Evolutionary conservation across 805 yeast genomes (phyloP).

Genomic region (Wickerhamomyces alni): DNA sequence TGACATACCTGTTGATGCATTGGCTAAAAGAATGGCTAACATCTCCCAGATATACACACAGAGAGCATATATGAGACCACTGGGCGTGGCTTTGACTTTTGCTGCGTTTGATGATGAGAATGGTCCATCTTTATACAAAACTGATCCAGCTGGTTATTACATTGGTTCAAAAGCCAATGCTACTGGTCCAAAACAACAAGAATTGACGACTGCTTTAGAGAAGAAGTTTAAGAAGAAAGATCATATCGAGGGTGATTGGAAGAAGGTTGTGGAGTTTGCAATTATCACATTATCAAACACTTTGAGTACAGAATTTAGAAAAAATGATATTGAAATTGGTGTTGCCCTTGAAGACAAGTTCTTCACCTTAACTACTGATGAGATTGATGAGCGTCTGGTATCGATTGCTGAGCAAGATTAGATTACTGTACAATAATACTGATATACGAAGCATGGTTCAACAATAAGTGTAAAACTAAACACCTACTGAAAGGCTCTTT

Average conservation of each 20-base stretch:
- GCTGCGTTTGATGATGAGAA: slow-evolving; percentile 81
- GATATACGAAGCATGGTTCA: too few species aligned
- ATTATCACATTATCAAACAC: slow-evolving; percentile 82
- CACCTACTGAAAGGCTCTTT: too few species aligned
- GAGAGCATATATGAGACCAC: slow-evolving; percentile 97
- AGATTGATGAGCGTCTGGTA: slow-evolving; percentile 90
- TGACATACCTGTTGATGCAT: slow-evolving; percentile 91
- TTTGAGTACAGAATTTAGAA: slow-evolving; percentile 88
- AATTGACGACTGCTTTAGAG: slow-evolving; percentile 83
- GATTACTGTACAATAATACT: slow-evolving; percentile 1
- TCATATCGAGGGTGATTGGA: slow-evolving; percentile 76
- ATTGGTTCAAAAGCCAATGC: slow-evolving; percentile 88
- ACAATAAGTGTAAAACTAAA: too few species aligned
- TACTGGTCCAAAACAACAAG: slow-evolving; percentile 97
- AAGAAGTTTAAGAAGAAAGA: slow-evolving; percentile 79
- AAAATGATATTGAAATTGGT: slow-evolving; percentile 90
- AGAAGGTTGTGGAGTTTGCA: slow-evolving; percentile 81
- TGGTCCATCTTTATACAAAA: slow-evolving; percentile 87
- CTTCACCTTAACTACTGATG: slow-evolving; percentile 69
- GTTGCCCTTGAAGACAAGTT: slow-evolving; percentile 72
- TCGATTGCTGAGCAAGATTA: slow-evolving; percentile 96
- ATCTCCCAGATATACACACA: slow-evolving; percentile 94
- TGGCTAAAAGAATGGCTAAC: slow-evolving; percentile 94
- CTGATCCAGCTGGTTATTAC: slow-evolving; percentile 97
- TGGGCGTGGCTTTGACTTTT: slow-evolving; percentile 90